Percentiles rank a stretch among this genome's conserved stretches.
These are phyloP conservation scores for Litchi chinensis DNA, from an alignment of 345 rosid genomes.

Conservation along the genomic window DNA sequence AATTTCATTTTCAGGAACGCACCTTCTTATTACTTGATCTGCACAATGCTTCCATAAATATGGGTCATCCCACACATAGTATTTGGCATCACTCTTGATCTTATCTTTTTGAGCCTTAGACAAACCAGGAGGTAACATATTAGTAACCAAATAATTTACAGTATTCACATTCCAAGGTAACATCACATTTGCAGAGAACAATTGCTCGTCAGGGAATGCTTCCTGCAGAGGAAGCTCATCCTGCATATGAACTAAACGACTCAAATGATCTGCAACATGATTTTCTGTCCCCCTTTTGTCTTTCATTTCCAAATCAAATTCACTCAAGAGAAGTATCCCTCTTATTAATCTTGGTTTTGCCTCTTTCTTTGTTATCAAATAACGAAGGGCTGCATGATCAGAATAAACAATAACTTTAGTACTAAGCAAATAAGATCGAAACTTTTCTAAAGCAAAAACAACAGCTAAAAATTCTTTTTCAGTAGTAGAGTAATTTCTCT, in stretches of 20 bases:
- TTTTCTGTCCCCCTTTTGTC: neutral
- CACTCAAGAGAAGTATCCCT: neutral
- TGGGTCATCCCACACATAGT: constrained; percentile 5
- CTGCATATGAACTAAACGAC: too few relatives aligned
- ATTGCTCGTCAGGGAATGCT: constrained; percentile 3
- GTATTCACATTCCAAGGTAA: neutral
- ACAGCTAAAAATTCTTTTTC: too few relatives aligned
- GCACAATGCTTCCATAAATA: neutral
- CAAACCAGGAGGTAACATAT: neutral
- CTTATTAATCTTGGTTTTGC: neutral
- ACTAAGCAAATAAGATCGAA: too few relatives aligned
- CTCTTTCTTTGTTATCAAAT: too few relatives aligned
- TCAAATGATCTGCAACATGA: neutral
- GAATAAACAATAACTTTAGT: too few relatives aligned
- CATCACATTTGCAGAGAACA: neutral
- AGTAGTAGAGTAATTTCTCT: too few relatives aligned
- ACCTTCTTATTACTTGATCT: constrained; percentile 1
- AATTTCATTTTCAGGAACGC: neutral
- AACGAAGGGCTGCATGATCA: too few relatives aligned
- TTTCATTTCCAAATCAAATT: neutral
- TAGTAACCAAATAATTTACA: neutral
- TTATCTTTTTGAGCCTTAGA: neutral
- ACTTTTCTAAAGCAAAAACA: too few relatives aligned
- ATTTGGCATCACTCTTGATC: neutral
- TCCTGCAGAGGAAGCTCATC: too few relatives aligned